Evolutionary conservation across 176 grass and related monocot genomes (phyloP), one percentile per base, ranked within the genome.

Genomic region (Aechmea fasciata): DNA sequence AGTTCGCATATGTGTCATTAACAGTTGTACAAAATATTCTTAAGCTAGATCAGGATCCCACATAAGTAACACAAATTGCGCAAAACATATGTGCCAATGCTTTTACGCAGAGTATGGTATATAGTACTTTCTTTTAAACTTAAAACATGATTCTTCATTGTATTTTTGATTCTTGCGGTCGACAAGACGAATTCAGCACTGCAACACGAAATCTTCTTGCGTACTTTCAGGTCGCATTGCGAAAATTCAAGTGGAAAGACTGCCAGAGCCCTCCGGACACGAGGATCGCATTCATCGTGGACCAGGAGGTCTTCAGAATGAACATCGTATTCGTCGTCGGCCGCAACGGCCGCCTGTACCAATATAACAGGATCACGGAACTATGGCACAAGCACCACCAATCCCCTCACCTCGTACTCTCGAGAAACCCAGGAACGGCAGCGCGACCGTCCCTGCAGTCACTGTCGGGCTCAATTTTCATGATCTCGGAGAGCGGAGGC

Each of bases 191-290:
- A 33, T 3, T 41, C 33, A 7, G 33, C 33, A 41, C 33, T 41
- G 5, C 7, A 41, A 41, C 1, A 41, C 15, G 18, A n/a, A 57
- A 57, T 57, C 6, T 13, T 15, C 19, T 20, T 66, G 52, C 48
- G 19, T 4, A 70, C 63, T 41, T 84, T 51, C 67, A 96, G 89
- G 89, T 99, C 11, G 84, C 84, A 4, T 78, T 85, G 10, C 75
- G 89, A 48, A 87, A 82, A 74, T 93, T 93, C 79, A 85, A 90
- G 83, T 99, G 89, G 94, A 99, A 99, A 80, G 89, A 99, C 80
- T 99, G 94, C 72, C 82, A 77, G 13, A 83, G 70, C 64, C 89
- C 87, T 23, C 89, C 81, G 11, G 84, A 93, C 25, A 99, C 80
- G 13, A 93, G 64, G 73, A 75, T 99, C 71, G 86, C 94, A 70